A percentile compares a stretch with the other conserved stretches of the same genome.
Evolutionary conservation across 805 yeast species (phyloP).

Genomic region (Ogataea minuta): DNA sequence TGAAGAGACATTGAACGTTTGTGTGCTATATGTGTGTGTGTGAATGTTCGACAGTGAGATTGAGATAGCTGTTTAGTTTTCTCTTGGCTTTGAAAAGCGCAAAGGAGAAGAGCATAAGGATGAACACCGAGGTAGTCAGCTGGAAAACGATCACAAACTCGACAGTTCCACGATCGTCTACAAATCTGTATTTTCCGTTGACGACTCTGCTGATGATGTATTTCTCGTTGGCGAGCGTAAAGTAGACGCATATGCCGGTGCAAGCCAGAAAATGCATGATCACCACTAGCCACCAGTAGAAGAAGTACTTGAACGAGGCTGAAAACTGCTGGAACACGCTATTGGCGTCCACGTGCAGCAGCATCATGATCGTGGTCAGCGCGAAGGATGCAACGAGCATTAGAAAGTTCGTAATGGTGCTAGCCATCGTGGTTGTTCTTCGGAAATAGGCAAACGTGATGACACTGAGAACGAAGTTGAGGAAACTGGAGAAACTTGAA

Average conservation of each 20-base stretch:
- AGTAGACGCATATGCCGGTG: conserved; percentile 9
- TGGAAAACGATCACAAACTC: conserved; percentile 17
- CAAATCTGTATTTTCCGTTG: conserved; percentile 6
- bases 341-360: conserved; percentile 9
- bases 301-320: conserved; percentile 15
- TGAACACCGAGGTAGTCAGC: conserved; percentile 5
- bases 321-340: conserved; percentile 15
- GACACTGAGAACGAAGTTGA: conserved; percentile 13
- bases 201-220: conserved; percentile 8
- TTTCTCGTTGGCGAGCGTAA: conserved; percentile 5
- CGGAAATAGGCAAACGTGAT: conserved; percentile 14
- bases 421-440: conserved; percentile 7
- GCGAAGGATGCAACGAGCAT: conserved; percentile 12
- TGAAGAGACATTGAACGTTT: conserved; percentile 62
- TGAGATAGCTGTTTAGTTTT: conserved; percentile 12
- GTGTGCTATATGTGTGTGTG: conserved; percentile 1
- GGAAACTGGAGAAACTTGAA: conserved; percentile 13
- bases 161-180: conserved; percentile 11
- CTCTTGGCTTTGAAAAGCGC: conserved; percentile 13
- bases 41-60: conserved; percentile 3
- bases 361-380: conserved; percentile 11
- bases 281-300: conserved; percentile 18
- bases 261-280: conserved; percentile 12
- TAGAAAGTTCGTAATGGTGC: conserved; percentile 8
- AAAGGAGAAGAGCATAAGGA: conserved; percentile 12